Evolutionary conservation across 2,329 filamentous ascomycete species (phyloP).

Genomic region (Thielaviopsis punctulata): DNA sequence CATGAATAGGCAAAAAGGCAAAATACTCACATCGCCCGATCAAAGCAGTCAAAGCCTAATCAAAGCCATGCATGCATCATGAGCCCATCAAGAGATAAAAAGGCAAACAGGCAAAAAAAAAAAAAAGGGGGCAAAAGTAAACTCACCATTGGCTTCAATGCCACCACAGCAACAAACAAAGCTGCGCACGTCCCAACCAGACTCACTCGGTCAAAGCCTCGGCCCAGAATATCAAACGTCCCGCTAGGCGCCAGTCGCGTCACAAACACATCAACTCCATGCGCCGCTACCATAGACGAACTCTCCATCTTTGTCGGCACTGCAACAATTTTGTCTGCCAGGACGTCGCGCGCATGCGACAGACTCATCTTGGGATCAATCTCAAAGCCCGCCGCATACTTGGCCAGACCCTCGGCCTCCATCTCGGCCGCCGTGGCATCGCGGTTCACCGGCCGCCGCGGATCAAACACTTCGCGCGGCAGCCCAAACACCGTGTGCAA

Average conservation of each 20-base stretch:
- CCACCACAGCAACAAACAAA: slow-evolving; percentile 55
- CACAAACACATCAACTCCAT: slow-evolving; percentile 75
- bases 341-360: slow-evolving; percentile 65
- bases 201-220: slow-evolving; percentile 81
- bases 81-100: slow-evolving; percentile 3
- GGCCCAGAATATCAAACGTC: slow-evolving; percentile 81
- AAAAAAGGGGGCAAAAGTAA: neutral
- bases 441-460: slow-evolving; percentile 68
- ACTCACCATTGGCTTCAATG: slow-evolving; percentile 72
- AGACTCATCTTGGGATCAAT: slow-evolving; percentile 69
- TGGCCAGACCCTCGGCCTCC: slow-evolving; percentile 61
- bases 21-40: too few relatives aligned
- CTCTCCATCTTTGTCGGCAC: slow-evolving; percentile 73
- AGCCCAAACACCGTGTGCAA: slow-evolving; percentile 63
- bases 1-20: too few relatives aligned
- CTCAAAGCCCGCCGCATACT: slow-evolving; percentile 61
- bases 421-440: slow-evolving; percentile 64
- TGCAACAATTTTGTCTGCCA: slow-evolving; percentile 61
- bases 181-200: slow-evolving; percentile 71
- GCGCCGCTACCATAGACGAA: slow-evolving; percentile 77
- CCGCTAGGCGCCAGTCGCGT: slow-evolving; percentile 75
- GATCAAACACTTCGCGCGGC: slow-evolving; percentile 63
- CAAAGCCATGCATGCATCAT: too few relatives aligned
- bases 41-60: too few relatives aligned
- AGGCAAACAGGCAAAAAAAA: neutral